Evolutionary conservation across 228 moss, liverwort and hornwort species (phyloP), one percentile per base, ranked within the genome.

Genomic region (Sphagnum magellanicum): DNA sequence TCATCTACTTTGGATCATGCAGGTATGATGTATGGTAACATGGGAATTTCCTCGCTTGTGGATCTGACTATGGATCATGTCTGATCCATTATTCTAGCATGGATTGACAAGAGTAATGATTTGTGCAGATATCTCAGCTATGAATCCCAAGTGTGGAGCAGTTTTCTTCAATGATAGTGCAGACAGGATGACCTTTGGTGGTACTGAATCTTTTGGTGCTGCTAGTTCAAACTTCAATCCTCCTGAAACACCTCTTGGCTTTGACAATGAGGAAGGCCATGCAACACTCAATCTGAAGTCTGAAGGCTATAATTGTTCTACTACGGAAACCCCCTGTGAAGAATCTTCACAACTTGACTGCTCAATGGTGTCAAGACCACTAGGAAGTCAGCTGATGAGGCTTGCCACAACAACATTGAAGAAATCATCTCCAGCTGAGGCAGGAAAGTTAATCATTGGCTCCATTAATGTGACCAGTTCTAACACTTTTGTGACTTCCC

Each of bases 401-500:
- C 63, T 98, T 11, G 80, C 76, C 5, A 73, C 74, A 4, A 10
- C 81, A 55, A 90, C 93, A 15, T 80, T 78, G 47, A 76, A 81
- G 4, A 93, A 93, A 51, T 93, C 91, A 32, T 91, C 93, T 4
- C 93, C 97, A 6, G 91, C 91, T 6, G 93, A 97, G 70, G 12
- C 55, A 55, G 55, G 55, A 55, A 55, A 12, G 8, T 62, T 74
- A 5, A 76, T 78, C 6, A 89, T 87, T 74, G 84, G 87, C 76
- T 80, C 82, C 50, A 91, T 91, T 4, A 86, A 79, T 71, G 83
- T 98, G 16, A 88, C 81, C 49, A 82, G 84, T 60, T 79, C 84
- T 68, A 78, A 82, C 49, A 79, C 88, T 6, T 79, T 71, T 68
- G 14, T 88, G 71, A 98, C 90, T 66, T 84, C 91, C 32, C 82